phyloP scores from a whole-genome alignment of 768 basidiomycete species.

The Heimioporus sp. region DNA sequence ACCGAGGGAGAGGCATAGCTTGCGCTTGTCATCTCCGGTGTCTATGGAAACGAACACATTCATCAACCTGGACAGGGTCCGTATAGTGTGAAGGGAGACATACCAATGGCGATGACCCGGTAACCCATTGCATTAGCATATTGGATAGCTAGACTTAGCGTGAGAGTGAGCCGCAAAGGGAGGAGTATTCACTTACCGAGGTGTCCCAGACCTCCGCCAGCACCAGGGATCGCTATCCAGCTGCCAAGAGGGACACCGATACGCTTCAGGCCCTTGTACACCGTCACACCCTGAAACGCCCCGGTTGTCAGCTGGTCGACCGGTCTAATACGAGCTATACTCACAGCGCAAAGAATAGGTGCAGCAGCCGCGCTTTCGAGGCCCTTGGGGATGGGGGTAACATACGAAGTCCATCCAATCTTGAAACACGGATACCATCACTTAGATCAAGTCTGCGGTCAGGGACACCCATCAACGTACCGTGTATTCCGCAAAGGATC shows the following conservation, averaged over 20 bases:
- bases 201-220: constrained; percentile 43
- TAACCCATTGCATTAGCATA: constrained; percentile 44
- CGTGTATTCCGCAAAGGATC: constrained; percentile 42
- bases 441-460: not conserved
- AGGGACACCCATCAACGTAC: constrained; percentile 16
- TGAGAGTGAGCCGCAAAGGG: not conserved
- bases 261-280: constrained; percentile 45
- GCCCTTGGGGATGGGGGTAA: constrained; percentile 44
- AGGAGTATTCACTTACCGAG: constrained; percentile 23
- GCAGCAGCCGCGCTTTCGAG: constrained; percentile 41
- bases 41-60: constrained; percentile 25
- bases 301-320: not conserved
- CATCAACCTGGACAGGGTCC: not conserved
- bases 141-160: constrained; percentile 36
- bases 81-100: not conserved
- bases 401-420: constrained; percentile 36
- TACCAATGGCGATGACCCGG: constrained; percentile 43
- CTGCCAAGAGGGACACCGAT: constrained; percentile 35
- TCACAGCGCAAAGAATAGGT: constrained; percentile 43
- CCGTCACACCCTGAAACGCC: constrained; percentile 36
- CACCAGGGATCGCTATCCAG: constrained; percentile 40
- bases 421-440: constrained; percentile 2
- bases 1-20: constrained; percentile 37
- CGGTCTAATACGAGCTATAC: not conserved
- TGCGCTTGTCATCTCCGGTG: constrained; percentile 40